Base-by-base conservation (phyloP, 192 early-diverging fungal genomes). In the Backusella parvicylindrica region DNA sequence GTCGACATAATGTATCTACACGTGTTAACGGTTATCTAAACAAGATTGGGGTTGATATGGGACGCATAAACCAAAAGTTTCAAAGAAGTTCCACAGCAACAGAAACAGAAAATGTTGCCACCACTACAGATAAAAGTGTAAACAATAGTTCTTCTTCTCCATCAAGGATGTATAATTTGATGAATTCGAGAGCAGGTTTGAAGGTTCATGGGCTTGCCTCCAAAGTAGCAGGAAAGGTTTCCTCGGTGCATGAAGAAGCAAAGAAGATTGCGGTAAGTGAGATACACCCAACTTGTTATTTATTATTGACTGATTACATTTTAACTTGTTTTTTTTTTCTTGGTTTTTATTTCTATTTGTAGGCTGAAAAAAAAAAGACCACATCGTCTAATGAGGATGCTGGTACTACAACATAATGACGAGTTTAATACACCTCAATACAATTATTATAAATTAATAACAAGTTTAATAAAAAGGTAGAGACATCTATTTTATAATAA, bases 241-340 rank as follows among this genome's bases (percentile, higher is more conserved):
- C 79, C n/a, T 83, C 81, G 37, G 81, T 88, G 47, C 84, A 86
- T 76, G 31, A 65, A 74, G 84, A 86, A 64, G 86, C 87, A 21
- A 76, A 77, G 28, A 79, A 79, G 50, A 74, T 88, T 70, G 84
- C 84, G 38, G 81, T 76, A 76, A 76, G 75, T 71, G 15, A n/a
- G n/a, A 68, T 8, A 41, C 18, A 47, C 2, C 3, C 53, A 60
- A 13, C 23, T 28, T 60, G 53, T 11, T 50, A 26, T 53, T n/a
- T n/a, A n/a, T n/a, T n/a, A 53, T 21, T 53, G 9, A 0, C 18
- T 53, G 50, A 11, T 15, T 21, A 50, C 49, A 21, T 21, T 53
- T 53, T 53, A 53, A 53, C 21, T 53, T 2, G 12, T 28, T 60
- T 60, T 12, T 0, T 60, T 60, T 60, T 28, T n/a, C 21, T 26